Evolutionary conservation across 139 green algal species (phyloP).

Genomic region (Mychonastes homosphaera): DNA sequence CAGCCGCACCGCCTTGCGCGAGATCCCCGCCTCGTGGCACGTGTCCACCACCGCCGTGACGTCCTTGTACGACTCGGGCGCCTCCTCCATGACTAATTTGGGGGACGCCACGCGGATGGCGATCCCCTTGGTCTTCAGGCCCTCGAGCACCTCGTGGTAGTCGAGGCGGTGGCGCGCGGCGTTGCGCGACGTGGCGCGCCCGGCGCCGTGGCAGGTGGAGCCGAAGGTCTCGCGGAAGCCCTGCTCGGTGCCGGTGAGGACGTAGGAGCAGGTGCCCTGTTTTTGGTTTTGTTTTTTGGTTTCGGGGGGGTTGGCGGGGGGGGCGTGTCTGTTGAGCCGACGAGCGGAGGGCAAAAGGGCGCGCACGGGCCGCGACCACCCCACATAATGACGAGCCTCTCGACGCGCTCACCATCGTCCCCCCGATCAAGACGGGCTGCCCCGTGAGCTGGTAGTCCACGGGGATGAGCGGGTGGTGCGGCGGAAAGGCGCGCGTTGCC

Average conservation of each 20-base stretch:
- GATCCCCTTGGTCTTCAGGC: constrained; percentile 70
- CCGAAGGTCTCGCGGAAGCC: constrained; percentile 78
- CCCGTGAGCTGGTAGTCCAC: constrained; percentile 82
- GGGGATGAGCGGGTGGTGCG: constrained; percentile 80
- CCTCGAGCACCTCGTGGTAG: constrained; percentile 70
- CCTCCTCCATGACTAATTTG: constrained; percentile 84
- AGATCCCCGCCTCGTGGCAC: constrained; percentile 73
- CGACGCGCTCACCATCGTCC: constrained; percentile 29
- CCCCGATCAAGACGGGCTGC: constrained; percentile 75
- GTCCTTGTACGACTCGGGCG: constrained; percentile 85
- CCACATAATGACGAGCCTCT: neutral
- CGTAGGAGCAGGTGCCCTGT: constrained; percentile 80
- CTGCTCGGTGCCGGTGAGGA: constrained; percentile 78
- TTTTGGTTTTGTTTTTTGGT: no score
- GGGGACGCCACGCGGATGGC: constrained; percentile 62
- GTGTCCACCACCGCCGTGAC: constrained; percentile 78
- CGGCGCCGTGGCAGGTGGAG: constrained; percentile 74
- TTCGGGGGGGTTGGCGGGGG: no score
- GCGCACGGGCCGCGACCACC: neutral
- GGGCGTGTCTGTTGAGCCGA: neutral
- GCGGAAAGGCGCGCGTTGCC: constrained; percentile 74
- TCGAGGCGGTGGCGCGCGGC: constrained; percentile 58
- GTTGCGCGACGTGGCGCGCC: constrained; percentile 59
- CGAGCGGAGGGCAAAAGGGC: neutral
- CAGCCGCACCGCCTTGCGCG: constrained; percentile 69